Base-by-base conservation (phyloP, 2,329 filamentous ascomycete species). In the Pestalotiopsis sp. region DNA sequence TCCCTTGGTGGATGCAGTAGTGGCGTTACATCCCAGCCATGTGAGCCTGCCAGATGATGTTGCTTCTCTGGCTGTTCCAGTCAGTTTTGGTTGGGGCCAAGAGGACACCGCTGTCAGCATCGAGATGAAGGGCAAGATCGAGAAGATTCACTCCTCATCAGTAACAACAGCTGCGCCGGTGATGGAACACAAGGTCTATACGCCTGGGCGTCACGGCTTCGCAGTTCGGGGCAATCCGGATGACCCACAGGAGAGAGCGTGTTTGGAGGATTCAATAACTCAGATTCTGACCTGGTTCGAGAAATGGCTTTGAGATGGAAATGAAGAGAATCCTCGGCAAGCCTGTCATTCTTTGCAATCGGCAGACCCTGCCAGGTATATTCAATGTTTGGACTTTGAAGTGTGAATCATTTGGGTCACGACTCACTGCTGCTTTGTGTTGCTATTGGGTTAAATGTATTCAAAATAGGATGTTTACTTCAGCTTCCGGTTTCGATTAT, bases 1-100 rank as follows among this genome's bases (percentile, higher is more conserved):
- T 3, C 67, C 71, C 2, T 74, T 85, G 25, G 76, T 85, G 39
- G 80, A 85, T 72, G 82, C 79, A 20, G 81, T 74, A 1, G 83
- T 85, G 72, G 81, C 81, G 1, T 81, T 80, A 6, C 84, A 85
- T 72, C 83, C 84, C 1, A 80, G 77, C 4, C 67, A 79, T 20
- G 64, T 87, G 17, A 66, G 70, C 0, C 62, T 87, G 1, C 84
- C 84, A 0, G 77, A 73, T 3, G 80, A 82, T 71, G 75, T 76
- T 23, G 76, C 79, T 68, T 72, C 70, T 13, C 64, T 75, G 59
- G 73, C 75, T 13, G 75, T 79, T 25, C 77, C 77, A 12, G 69
- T 75, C 23, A 78, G 72, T 66, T 75, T 70, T 70, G 78, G 76
- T 12, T 79, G 77, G 78, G 78, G 78, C 1, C 36, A 73, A 41